Base-by-base conservation (phyloP, 768 basidiomycete species). In the Rhizopogon rudus region DNA sequence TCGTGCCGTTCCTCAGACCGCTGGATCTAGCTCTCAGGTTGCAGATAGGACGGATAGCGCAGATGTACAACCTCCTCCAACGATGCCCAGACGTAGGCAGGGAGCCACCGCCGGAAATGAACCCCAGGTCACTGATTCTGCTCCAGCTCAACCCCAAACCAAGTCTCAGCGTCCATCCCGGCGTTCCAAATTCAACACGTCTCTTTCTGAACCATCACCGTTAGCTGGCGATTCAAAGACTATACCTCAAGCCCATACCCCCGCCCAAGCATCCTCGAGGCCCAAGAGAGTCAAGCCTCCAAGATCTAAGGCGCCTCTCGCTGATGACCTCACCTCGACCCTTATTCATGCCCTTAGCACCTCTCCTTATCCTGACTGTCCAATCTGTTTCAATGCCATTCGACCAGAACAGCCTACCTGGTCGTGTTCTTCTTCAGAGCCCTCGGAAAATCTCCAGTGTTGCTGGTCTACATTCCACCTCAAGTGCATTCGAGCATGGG, bases 401-500 rank as follows among this genome's bases (percentile, higher is more conserved):
- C 81, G 83, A 35, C 93, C 93, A 2, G 81, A 81, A 3, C 86
- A 96, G 53, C 79, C 82, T 3, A 91, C 86, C 0, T 95, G 93
- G 91, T 93, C 91, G 0, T 98, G 96, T 68, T 84, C 87, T 8
- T 85, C 87, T 3, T 77, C 80, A 0, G 54, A 56, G 45, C 52
- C 54, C 22, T 55, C 66, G 60, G 57, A 53, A 51, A 59, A 60
- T 35, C 58, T 64, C 28, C 84, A 84, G 56, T 90, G 84, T 62
- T 98, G 96, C 64, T 96, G 90, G 85, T 90, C 84, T 10, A 84
- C 91, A 0, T 94, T 97, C 64, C 96, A 98, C 71, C 75, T 96
- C 22, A 87, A 86, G 61, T 98, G 96, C 63, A 89, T 98, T 61
- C 78, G 81, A 7, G 80, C 88, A 0, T 98, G 96, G 96, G 93